Evolutionary conservation across 2,329 filamentous ascomycete species (phyloP).

Genomic region (Ilyonectria sp.): DNA sequence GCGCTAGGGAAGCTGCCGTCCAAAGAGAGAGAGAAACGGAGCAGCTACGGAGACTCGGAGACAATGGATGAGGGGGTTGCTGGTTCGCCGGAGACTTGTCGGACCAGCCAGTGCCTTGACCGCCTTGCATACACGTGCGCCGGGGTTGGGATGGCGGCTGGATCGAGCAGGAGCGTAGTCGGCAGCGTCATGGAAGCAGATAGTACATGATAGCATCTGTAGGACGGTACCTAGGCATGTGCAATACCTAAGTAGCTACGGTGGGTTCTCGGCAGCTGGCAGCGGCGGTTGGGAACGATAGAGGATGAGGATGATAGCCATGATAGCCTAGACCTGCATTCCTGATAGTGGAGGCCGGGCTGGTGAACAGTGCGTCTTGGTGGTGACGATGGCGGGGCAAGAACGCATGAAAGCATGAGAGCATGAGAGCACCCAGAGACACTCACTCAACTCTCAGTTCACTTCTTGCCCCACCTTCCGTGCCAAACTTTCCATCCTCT

Average conservation of each 20-base stretch:
- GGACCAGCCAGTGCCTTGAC: constrained; percentile 47
- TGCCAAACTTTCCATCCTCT: constrained; percentile 18
- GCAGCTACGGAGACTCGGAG: constrained; percentile 22
- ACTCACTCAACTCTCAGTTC: not conserved
- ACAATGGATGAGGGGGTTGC: not conserved
- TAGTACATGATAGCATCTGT: not conserved
- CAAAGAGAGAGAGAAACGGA: constrained; percentile 9
- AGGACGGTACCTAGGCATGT: not conserved
- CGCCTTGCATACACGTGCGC: constrained; percentile 48
- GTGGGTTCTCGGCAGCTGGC: not conserved
- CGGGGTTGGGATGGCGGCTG: not conserved
- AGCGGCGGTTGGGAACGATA: not conserved
- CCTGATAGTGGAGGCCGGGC: not conserved
- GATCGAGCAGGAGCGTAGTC: constrained; percentile 30
- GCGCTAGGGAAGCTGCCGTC: constrained; percentile 14
- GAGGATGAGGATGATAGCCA: not conserved
- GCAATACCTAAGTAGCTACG: not conserved
- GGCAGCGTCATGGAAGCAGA: constrained; percentile 16
- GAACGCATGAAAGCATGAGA: not conserved
- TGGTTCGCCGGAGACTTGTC: constrained; percentile 28
- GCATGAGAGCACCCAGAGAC: not conserved
- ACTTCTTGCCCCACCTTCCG: constrained; percentile 35
- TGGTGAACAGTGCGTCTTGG: not conserved
- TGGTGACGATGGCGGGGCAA: not conserved
- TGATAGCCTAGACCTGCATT: constrained; percentile 17